Conservation (phyloP, 2,329 filamentous ascomycete genomes). For the Cladosporium sp. region DNA sequence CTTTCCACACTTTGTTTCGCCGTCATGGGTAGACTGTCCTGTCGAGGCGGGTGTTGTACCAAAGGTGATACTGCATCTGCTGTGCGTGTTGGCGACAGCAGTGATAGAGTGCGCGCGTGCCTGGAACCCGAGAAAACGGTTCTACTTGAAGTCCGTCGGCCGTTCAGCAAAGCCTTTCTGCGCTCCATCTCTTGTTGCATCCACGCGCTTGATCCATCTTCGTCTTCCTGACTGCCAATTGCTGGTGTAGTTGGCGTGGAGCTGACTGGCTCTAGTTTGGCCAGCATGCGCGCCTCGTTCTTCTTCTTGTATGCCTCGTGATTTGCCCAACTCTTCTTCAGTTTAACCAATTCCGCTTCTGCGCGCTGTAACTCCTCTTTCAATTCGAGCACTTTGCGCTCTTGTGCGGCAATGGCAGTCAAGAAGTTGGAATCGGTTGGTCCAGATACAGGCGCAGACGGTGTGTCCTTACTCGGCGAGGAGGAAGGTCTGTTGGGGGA, state of each 20-base stretch:
- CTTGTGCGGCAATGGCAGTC: constrained; percentile 85
- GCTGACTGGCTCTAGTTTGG: constrained; percentile 54
- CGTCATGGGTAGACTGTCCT: constrained; percentile 20
- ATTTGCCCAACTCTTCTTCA: constrained; percentile 80
- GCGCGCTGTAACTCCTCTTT: constrained; percentile 83
- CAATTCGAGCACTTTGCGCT: constrained; percentile 83
- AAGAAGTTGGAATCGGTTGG: constrained; percentile 56
- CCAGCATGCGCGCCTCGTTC: constrained; percentile 57
- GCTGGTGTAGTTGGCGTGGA: constrained; percentile 32
- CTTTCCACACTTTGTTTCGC: constrained; percentile 15
- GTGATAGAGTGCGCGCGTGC: constrained; percentile 65
- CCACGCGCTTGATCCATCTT: constrained; percentile 40
- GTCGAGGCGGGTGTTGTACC: constrained; percentile 19
- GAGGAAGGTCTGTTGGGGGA: constrained; percentile 28
- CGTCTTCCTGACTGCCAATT: constrained; percentile 40
- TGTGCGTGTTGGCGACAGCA: constrained; percentile 62
- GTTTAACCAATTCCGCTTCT: constrained; percentile 65
- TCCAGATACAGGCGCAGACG: constrained; percentile 31
- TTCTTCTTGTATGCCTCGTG: constrained; percentile 74
- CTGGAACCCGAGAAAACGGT: constrained; percentile 59
- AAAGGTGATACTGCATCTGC: neutral
- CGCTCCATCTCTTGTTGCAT: constrained; percentile 64
- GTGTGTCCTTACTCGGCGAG: constrained; percentile 29
- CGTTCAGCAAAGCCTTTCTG: constrained; percentile 60
- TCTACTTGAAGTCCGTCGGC: constrained; percentile 45